A percentile compares a stretch with the other conserved stretches of the same genome.
phyloP scores from a whole-genome alignment of 495 filamentous ascomycete genomes.

The Ramalina intermedia region DNA sequence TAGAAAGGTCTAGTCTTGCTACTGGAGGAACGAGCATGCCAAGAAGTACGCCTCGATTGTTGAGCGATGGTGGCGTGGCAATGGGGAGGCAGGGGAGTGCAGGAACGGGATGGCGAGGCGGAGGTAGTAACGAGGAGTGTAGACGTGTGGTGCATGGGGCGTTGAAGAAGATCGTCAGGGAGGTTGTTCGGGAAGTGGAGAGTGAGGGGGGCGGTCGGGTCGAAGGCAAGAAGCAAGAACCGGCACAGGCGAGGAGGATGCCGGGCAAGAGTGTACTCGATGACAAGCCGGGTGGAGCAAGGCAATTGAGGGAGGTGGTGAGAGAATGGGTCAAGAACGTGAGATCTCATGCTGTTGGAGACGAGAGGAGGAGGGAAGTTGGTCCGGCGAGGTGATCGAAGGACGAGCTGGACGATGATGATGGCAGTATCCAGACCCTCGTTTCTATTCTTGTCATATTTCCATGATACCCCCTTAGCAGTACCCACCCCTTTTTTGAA shows the following conservation, averaged over 20 bases:
- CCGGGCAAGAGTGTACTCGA: not conserved
- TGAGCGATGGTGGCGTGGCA: too few species aligned
- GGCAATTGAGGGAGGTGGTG: conserved; percentile 48
- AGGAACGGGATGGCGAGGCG: conserved; percentile 22
- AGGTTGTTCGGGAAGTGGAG: conserved; percentile 41
- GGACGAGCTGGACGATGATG: too few species aligned
- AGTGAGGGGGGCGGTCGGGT: conserved; percentile 9
- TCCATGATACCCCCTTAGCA: too few species aligned
- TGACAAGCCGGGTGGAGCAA: conserved; percentile 27
- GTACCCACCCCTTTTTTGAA: too few species aligned
- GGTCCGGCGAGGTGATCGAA: too few species aligned
- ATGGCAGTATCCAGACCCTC: too few species aligned
- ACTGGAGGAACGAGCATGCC: conserved; percentile 3
- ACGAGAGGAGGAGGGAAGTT: too few species aligned
- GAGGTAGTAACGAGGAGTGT: conserved; percentile 34
- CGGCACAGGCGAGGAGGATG: conserved; percentile 19
- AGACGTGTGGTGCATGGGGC: conserved; percentile 47
- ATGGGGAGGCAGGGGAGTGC: too few species aligned
- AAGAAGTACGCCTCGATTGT: conserved; percentile 2
- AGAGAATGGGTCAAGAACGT: conserved; percentile 48
- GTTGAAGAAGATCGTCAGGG: conserved; percentile 48
- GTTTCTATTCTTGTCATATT: not conserved
- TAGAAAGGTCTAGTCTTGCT: conserved; percentile 1
- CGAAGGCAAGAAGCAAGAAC: conserved; percentile 24
- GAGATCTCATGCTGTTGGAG: too few species aligned